Base-by-base conservation (phyloP, 31 red algal genomes). In the Asparagopsis taxiformis region DNA sequence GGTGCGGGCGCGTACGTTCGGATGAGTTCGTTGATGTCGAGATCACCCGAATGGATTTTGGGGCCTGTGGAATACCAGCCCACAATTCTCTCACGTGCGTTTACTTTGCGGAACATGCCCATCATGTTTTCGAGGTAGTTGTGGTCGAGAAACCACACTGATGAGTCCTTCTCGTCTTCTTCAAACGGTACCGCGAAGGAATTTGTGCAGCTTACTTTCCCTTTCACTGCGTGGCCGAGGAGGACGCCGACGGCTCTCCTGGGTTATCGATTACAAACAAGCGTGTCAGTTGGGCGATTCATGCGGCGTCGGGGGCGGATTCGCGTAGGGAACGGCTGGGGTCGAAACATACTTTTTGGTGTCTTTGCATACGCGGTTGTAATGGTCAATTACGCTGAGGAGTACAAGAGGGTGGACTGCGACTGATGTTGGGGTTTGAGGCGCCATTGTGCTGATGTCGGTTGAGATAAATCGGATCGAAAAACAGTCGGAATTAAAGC, bases 61-160 rank as follows among this genome's bases (percentile, higher is more conserved):
- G 94, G 94, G 16, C 94, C 94, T 25, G 94, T 98, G 16, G 89
- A 93, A 35, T 98, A 98, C 94, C 94, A 98, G 1, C 94, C 94
- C 20, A 98, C 90, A 24, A 98, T 86, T 3, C 77, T 54, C 59
- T 98, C 94, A 31, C 90, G 71, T n/a, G 94, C 90, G 41, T 93
- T 98, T 3, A 98, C 94, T 35, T 98, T 98, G 39, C 94, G 89
- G 66, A 91, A 93, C 94, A 98, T 98, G 55, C 67, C 85, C 50
- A 78, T 75, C 94, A 98, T 98, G 61, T 81, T 72, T 84, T 98
- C 94, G 6, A 98, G 79, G 51, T 77, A 98, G 74, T 93, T 86
- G 65, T 98, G 94, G 51, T 98, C 94, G 35, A 98, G 65, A 66
- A 93, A 98, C 83, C 90, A 98, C 19, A 98, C 85, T 0, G 82